Conservation (phyloP, 352 stramenopile genomes). For the Thalassiosira sp. region DNA sequence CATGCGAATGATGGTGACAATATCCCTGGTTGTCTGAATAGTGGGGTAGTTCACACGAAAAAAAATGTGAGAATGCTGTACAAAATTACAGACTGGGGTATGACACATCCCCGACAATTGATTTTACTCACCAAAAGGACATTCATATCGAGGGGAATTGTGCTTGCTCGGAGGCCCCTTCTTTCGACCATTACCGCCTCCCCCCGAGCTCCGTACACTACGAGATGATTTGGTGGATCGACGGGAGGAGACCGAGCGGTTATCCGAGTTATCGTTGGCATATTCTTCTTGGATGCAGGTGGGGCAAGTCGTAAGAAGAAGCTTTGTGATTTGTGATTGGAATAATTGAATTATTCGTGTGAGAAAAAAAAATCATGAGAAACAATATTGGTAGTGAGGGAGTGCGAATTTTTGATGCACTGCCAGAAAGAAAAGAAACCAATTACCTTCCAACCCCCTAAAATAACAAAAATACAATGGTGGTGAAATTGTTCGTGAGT, state of each 20-base stretch:
- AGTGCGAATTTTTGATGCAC: neutral
- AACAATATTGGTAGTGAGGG: neutral
- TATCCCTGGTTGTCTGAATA: constrained; percentile 44
- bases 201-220: neutral
- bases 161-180: constrained; percentile 1
- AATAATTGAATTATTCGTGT: neutral
- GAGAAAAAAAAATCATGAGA: too few species aligned
- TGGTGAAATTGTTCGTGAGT: too few species aligned
- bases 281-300: constrained; percentile 44
- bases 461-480: too few species aligned
- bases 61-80: neutral
- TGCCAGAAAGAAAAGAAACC: neutral
- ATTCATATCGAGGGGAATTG: constrained; percentile 10
- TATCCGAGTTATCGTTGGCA: constrained; percentile 23
- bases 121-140: constrained; percentile 32
- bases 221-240: constrained; percentile 12
- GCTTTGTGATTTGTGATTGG: constrained; percentile 10
- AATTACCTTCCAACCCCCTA: constrained; percentile 40
- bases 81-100: too few species aligned
- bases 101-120: too few species aligned
- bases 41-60: neutral
- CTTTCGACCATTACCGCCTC: neutral
- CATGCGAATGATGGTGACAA: constrained; percentile 40
- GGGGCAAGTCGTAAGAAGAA: constrained; percentile 30
- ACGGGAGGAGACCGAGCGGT: constrained; percentile 29